Evolutionary conservation across 805 yeast species (phyloP), one percentile per base, ranked within the genome.

Genomic region (Candida ovalis): DNA sequence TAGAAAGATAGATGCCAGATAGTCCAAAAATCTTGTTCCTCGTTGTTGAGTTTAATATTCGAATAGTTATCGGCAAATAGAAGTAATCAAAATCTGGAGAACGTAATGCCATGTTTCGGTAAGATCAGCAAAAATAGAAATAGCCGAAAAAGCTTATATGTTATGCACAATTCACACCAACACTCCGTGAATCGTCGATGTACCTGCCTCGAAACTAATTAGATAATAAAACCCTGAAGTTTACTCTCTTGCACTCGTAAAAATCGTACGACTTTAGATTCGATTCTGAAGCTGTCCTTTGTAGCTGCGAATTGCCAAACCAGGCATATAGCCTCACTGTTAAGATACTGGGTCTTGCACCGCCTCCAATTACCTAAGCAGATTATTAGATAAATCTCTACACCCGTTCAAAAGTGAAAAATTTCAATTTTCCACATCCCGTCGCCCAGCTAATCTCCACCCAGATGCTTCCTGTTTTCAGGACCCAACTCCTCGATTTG

Each of bases 1-100:
- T n/a, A 4, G 21, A 38, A 2, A 56, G n/a, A 25, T 47, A 56
- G 3, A 54, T 42, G 2, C 60, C 60, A 6, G 60, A 56, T 10
- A 56, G 44, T 10, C 58, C 60, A 48, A 52, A 54, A 13, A 56
- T 28, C 19, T 37, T 51, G 5, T 42, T 41, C 27, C 48, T 41
- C 9, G 56, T 47, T 2, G 46, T 15, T 1, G 54, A 43, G 42
- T 49, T 54, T 10, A 51, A 17, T 1, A 54, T 44, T 28, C 53
- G 44, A 15, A 56, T 42, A 1, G 58, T 50, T 18, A 56, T 42
- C 1, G 58, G 58, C 7, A 35, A 38, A 42, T 56, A 56, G 23
- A n/a, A 33, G 47, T 43, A 43, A 5, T 38, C 35, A 4, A 27
- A 13, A 12, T 44, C 43, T 25, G 43, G 19, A 18, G 43, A 18